Evolutionary conservation across 768 basidiomycete genomes (phyloP), one percentile per base, ranked within the genome.

Genomic region (Chalciporus pseudorubinellus): DNA sequence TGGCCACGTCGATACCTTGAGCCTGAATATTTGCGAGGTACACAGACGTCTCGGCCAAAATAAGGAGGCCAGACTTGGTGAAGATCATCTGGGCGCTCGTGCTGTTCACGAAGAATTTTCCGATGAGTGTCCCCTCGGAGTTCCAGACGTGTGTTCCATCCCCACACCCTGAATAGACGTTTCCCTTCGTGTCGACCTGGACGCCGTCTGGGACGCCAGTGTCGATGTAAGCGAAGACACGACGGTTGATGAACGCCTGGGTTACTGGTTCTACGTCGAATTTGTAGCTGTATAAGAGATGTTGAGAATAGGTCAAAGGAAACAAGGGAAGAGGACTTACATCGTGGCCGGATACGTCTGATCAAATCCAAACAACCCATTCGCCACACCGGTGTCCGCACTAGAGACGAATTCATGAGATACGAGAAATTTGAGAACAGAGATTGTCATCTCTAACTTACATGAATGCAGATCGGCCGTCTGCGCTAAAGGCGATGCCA

Each of bases 61-160:
- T 71, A 28, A 76, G 63, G 4, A 78, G 61, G 1, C 69, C 66
- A 19, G 72, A 70, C 16, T 67, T 61, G 0, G 75, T 76, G 55
- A 77, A 77, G 2, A 72, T 65, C 58, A 75, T 58, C 58, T 77
- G 69, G 14, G 75, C 65, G 3, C 58, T 61, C 24, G 66, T 64
- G n/a, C 55, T 66, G 21, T 44, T 62, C 5, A 81, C 61, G 72
- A 84, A 85, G 63, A 86, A 81, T 61, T 87, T 86, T 12, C 84
- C 84, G 1, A 87, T 68, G 1, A 87, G 71, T 0, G 73, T 76
- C 1, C 85, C 84, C 19, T 76, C 61, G 14, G 70, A 46, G 58
- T 77, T 74, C 77, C 81, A 83, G 6, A 85, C 83, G 22, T 87
- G 80, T 1, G 81, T 77, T 38, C 86, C 87, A 51, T 89, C 87